Conservation (phyloP, 1,139 yeast genomes). For the Zygosaccharomyces sapae region DNA sequence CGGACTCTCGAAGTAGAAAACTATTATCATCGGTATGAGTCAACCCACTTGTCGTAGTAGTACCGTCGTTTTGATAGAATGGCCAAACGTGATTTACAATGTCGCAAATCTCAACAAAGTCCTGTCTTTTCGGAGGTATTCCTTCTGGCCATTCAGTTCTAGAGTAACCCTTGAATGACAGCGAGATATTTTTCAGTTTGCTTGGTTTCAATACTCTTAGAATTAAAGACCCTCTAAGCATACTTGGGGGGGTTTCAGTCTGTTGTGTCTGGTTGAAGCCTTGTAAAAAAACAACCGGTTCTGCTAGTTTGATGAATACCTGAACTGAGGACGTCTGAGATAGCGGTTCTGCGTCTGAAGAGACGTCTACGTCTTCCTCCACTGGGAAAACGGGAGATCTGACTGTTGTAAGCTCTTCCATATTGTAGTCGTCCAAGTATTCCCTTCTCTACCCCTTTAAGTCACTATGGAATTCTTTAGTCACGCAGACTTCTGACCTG, state of each 20-base stretch:
- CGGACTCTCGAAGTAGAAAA: conserved; percentile 26
- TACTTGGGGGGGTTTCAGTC: conserved; percentile 68
- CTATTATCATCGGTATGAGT: conserved; percentile 15
- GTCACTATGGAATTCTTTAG: too few species aligned
- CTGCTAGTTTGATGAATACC: conserved; percentile 51
- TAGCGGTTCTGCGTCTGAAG: conserved; percentile 34
- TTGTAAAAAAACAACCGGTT: conserved; percentile 71
- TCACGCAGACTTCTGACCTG: too few species aligned
- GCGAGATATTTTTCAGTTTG: conserved; percentile 63
- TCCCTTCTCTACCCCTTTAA: too few species aligned
- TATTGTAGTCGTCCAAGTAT: conserved; percentile 1
- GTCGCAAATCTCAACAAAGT: conserved; percentile 59
- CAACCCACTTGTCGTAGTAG: conserved; percentile 17
- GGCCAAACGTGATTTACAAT: conserved; percentile 88
- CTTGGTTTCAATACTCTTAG: conserved; percentile 69
- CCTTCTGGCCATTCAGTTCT: conserved; percentile 99
- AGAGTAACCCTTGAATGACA: conserved; percentile 66
- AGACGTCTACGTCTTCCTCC: conserved; percentile 37
- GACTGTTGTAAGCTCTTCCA: conserved; percentile 21
- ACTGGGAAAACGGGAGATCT: conserved; percentile 37
- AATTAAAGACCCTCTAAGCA: conserved; percentile 77
- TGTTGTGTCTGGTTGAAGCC: conserved; percentile 72
- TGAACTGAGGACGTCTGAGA: conserved; percentile 38
- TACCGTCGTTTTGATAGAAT: conserved; percentile 50
- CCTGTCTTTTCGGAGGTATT: conserved; percentile 80